Evolutionary conservation across 1,284 basidiomycete species (phyloP).

Genomic region (Mixia osmundae): DNA sequence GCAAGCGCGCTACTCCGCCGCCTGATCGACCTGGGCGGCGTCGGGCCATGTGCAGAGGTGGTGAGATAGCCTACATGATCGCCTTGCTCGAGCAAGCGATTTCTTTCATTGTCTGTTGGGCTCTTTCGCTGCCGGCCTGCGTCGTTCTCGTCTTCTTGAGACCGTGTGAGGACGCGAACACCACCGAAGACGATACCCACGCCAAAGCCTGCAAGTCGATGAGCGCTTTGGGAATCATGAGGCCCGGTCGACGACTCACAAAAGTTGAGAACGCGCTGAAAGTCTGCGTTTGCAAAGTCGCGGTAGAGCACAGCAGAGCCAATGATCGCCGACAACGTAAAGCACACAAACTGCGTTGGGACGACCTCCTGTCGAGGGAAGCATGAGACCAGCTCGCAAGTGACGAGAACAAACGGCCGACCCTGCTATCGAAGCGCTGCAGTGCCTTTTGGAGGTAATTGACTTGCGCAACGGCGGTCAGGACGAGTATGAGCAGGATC

Average conservation of each 20-base stretch:
- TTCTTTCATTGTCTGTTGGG: too few species aligned
- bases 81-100: too few species aligned
- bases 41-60: too few species aligned
- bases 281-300: conserved; percentile 42
- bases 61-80: too few species aligned
- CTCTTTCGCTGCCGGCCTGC: too few species aligned
- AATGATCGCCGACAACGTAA: conserved; percentile 53
- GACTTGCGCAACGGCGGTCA: conserved; percentile 72
- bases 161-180: too few species aligned
- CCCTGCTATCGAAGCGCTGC: conserved; percentile 69
- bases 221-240: too few species aligned
- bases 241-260: too few species aligned
- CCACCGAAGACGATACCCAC: not conserved
- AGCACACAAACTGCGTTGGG: conserved; percentile 78
- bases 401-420: conserved; percentile 18
- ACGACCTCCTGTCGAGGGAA: conserved; percentile 43
- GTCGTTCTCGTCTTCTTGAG: too few species aligned
- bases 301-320: conserved; percentile 83
- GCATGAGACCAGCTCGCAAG: conserved; percentile 1
- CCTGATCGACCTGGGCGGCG: too few species aligned
- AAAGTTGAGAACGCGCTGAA: conserved; percentile 19
- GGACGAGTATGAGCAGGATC: conserved; percentile 36
- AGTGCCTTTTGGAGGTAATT: conserved; percentile 63
- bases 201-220: too few species aligned
- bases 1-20: too few species aligned